Evolutionary conservation across 2,329 filamentous ascomycete species (phyloP).

Genomic region (Ascochyta fabae): DNA sequence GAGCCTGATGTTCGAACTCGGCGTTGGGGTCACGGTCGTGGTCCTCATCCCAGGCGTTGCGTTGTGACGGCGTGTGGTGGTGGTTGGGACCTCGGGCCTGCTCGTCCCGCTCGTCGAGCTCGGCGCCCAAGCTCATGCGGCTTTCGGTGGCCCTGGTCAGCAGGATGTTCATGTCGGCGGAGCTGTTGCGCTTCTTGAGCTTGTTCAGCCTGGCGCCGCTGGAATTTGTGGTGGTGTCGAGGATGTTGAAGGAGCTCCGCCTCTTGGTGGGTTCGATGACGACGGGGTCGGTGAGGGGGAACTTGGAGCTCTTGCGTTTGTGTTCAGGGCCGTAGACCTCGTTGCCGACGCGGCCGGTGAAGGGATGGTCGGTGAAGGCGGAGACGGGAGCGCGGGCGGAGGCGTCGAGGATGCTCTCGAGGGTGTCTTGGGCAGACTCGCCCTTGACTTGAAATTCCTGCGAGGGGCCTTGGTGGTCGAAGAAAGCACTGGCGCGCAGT

Average conservation of each 20-base stretch:
- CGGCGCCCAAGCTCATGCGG: constrained; percentile 46
- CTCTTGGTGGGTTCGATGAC: constrained; percentile 40
- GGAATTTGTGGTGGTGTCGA: constrained; percentile 47
- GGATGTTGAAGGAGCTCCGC: constrained; percentile 46
- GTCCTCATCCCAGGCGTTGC: constrained; percentile 48
- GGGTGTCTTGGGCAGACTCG: constrained; percentile 83
- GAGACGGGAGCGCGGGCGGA: constrained; percentile 86
- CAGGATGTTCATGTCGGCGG: constrained; percentile 45
- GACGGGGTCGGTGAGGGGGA: constrained; percentile 31
- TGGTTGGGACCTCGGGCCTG: constrained; percentile 41
- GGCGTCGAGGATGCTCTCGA: constrained; percentile 91
- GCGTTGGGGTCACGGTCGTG: constrained; percentile 45
- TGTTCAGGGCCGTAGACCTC: constrained; percentile 71
- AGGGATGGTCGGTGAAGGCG: constrained; percentile 89
- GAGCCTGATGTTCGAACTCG: constrained; percentile 30
- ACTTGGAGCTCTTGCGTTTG: constrained; percentile 51
- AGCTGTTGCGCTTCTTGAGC: constrained; percentile 51
- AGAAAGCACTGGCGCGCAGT: constrained; percentile 88
- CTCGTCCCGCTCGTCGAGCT: constrained; percentile 39
- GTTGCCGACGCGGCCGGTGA: constrained; percentile 74
- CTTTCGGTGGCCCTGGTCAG: constrained; percentile 42
- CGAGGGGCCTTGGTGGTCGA: constrained; percentile 69
- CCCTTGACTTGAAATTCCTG: constrained; percentile 67
- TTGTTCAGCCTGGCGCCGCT: constrained; percentile 49
- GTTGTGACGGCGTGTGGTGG: constrained; percentile 36